Conservation (phyloP, 257 asterid genomes). For the Solanum raphanifolium region DNA sequence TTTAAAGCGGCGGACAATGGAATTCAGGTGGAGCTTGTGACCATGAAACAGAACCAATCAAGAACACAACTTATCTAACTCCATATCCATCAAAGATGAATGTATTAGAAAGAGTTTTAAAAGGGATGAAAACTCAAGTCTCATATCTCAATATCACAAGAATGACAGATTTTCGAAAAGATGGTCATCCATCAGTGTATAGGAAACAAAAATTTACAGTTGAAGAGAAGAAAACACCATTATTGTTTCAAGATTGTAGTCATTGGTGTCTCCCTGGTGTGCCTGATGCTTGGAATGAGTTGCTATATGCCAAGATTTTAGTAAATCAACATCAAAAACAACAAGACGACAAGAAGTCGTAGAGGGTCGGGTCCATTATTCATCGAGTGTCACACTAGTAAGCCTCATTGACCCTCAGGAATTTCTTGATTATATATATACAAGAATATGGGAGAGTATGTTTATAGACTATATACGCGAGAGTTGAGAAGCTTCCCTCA, state of each 20-base stretch:
- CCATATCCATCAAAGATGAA: constrained; percentile 40
- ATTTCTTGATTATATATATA: neutral
- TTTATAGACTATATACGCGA: neutral
- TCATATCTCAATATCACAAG: constrained; percentile 48
- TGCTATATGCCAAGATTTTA: constrained; percentile 47
- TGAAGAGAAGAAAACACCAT: constrained; percentile 28
- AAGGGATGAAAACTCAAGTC: constrained; percentile 30
- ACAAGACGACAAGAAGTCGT: constrained; percentile 6
- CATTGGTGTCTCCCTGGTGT: constrained; percentile 91
- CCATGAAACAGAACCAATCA: constrained; percentile 41
- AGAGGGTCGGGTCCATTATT: neutral
- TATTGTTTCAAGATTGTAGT: constrained; percentile 56
- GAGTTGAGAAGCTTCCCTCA: neutral
- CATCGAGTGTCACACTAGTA: neutral
- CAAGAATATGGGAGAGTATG: neutral
- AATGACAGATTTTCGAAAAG: constrained; percentile 55
- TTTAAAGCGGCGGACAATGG: constrained; percentile 67
- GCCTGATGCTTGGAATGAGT: constrained; percentile 72
- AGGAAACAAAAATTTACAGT: constrained; percentile 32
- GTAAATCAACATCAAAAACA: constrained; percentile 26
- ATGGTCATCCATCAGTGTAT: constrained; percentile 61
- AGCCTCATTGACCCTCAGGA: neutral
- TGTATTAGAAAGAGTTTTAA: constrained; percentile 35
- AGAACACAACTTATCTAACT: constrained; percentile 33
- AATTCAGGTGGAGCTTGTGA: constrained; percentile 66